Base-by-base conservation (phyloP, 1,284 basidiomycete genomes). In the Papiliotrema terrestris region DNA sequence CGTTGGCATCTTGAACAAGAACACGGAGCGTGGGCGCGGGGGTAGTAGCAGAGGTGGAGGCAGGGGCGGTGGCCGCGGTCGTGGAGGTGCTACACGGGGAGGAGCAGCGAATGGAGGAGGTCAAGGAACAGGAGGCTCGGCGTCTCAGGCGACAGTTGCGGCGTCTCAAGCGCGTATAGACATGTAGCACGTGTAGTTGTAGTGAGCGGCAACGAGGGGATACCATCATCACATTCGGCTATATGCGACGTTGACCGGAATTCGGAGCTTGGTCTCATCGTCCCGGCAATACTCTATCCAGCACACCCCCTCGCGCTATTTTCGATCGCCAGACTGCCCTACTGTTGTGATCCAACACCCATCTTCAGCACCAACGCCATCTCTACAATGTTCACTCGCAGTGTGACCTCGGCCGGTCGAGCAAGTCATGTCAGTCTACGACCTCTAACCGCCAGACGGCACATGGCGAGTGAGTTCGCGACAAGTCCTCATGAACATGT, bases 1-100 rank as follows among this genome's bases (percentile, higher is more conserved):
- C 11, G 52, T 62, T 45, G 55, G 55, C 46, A 65, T 65, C 15
- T 36, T 65, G n/a, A 39, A 54, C 13, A 52, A 56, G 19, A 59
- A 63, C 26, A 35, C 56, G 13, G 54, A 45, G 17, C 56, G 50
- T 26, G 48, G 43, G 19, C 22, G 19, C n/a, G 17, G 25, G 13
- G 32, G 43, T 25, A n/a, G 44, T 20, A n/a, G 52, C 8, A 13
- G 52, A 39, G 45, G 50, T n/a, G n/a, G 41, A 26, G 19, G 29
- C 2, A 41, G 52, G 23, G 52, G 53, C 23, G 41, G 54, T 38
- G 39, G 55, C 14, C 29, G 29, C 29, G 29, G 29, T 11, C 6
- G 29, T 32, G 29, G 29, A 32, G 29, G 29, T 11, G 29, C 29
- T 32, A 6, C 29, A 25, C 37, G 14, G 35, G 49, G 26, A 23